Conservation (phyloP, 176 grass and related monocot genomes). For the Phyllostachys edulis region DNA sequence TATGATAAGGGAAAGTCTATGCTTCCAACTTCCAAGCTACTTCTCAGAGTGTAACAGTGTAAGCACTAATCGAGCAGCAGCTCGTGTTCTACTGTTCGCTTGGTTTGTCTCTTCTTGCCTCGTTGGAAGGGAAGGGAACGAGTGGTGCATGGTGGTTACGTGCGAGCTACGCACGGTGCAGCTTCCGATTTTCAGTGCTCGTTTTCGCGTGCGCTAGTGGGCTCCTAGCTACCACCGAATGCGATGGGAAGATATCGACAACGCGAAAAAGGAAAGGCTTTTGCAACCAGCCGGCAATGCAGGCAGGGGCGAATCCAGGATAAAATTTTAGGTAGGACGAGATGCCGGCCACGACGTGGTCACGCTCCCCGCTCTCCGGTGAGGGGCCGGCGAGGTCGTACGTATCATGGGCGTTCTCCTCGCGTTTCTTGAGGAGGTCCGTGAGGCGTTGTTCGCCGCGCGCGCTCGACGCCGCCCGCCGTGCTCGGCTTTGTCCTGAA, state of each 20-base stretch:
- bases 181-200: background rate
- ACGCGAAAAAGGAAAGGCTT: too few species aligned
- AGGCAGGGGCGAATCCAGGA: too few species aligned
- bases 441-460: background rate
- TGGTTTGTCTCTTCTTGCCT: background rate
- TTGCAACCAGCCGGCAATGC: too few species aligned
- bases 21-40: background rate
- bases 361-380: slow-evolving; percentile 44
- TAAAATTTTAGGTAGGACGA: too few species aligned
- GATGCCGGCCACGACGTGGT: slow-evolving; percentile 12
- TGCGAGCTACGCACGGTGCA: background rate
- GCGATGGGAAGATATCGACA: background rate
- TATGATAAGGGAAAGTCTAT: background rate
- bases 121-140: background rate
- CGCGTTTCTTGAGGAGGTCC: slow-evolving; percentile 50
- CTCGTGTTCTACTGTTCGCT: too few species aligned
- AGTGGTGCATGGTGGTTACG: too few species aligned
- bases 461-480: background rate
- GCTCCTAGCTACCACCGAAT: background rate
- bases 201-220: background rate
- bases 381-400: slow-evolving; percentile 42
- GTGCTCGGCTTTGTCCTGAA: slow-evolving; percentile 69
- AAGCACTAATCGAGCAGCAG: background rate
- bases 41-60: background rate
- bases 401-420: slow-evolving; percentile 54